phyloP scores from a whole-genome alignment of 345 rosid species.

The Populus deltoides region DNA sequence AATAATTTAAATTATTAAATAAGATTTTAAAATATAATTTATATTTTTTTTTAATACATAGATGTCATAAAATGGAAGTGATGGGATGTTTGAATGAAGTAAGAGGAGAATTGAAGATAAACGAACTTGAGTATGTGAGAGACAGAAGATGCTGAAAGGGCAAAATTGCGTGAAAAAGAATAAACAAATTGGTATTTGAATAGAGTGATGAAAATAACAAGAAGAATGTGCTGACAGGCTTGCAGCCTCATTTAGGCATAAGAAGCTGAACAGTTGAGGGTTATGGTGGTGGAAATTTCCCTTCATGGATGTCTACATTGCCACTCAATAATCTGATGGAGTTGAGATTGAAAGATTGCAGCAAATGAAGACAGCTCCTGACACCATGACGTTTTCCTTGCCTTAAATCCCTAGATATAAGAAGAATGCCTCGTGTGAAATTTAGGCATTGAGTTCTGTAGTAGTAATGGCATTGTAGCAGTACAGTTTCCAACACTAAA shows the following conservation, averaged over 20 bases:
- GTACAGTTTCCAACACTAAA: constrained; percentile 15
- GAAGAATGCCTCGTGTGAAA: too few species aligned
- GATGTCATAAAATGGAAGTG: neutral
- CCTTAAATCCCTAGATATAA: too few species aligned
- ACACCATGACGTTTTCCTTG: too few species aligned
- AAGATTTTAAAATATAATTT: too few species aligned
- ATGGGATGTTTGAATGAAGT: constrained; percentile 3
- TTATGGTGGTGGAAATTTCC: constrained; percentile 6
- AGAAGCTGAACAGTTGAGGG: constrained; percentile 1
- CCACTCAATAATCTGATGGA: too few species aligned
- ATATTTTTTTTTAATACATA: too few species aligned
- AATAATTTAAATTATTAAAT: too few species aligned
- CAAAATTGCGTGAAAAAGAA: neutral
- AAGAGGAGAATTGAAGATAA: neutral
- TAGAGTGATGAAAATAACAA: neutral
- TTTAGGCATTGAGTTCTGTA: too few species aligned
- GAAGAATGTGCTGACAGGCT: constrained; percentile 16
- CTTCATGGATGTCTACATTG: neutral
- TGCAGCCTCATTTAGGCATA: constrained; percentile 8
- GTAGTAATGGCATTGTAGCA: neutral
- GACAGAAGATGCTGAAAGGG: constrained; percentile 16
- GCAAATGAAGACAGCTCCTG: too few species aligned
- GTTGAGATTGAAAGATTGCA: too few species aligned
- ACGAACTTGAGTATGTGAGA: constrained; percentile 5
- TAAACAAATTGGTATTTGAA: neutral